Evolutionary conservation across 768 basidiomycete species (phyloP).

Genomic region (Amanita inopinata): DNA sequence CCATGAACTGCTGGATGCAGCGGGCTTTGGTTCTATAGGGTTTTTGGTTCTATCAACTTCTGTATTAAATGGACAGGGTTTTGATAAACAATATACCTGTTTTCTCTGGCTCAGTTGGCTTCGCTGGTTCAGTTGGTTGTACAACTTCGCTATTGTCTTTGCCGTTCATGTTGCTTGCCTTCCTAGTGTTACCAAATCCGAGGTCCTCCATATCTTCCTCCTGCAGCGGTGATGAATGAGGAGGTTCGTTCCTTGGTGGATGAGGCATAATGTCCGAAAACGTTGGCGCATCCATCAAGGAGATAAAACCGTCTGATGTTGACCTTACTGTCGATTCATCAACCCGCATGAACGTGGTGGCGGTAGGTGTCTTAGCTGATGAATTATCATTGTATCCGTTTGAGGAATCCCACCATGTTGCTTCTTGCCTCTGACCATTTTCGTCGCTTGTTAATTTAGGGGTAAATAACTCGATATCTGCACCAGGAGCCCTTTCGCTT

Average conservation of each 20-base stretch:
- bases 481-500: constrained; percentile 12
- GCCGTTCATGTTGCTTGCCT: constrained; percentile 19
- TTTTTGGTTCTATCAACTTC: background rate
- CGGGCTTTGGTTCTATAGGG: constrained; percentile 16
- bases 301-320: constrained; percentile 61
- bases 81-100: constrained; percentile 19
- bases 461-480: constrained; percentile 19
- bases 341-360: constrained; percentile 51
- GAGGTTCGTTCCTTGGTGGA: constrained; percentile 13
- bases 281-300: constrained; percentile 59
- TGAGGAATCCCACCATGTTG: constrained; percentile 56
- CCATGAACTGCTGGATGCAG: constrained; percentile 53
- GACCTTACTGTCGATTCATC: constrained; percentile 31
- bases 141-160: constrained; percentile 11
- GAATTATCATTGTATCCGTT: constrained; percentile 18
- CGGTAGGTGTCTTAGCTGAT: constrained; percentile 52
- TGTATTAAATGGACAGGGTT: background rate
- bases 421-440: constrained; percentile 28
- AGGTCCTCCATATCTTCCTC: constrained; percentile 81
- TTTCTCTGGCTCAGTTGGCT: constrained; percentile 15
- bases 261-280: constrained; percentile 31
- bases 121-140: constrained; percentile 13
- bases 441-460: constrained; percentile 21
- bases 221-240: constrained; percentile 14
- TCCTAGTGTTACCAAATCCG: constrained; percentile 75